Evolutionary conservation across 441 rosid genomes (phyloP), one percentile per base, ranked within the genome.

Genomic region (Codiaeum variegatum): DNA sequence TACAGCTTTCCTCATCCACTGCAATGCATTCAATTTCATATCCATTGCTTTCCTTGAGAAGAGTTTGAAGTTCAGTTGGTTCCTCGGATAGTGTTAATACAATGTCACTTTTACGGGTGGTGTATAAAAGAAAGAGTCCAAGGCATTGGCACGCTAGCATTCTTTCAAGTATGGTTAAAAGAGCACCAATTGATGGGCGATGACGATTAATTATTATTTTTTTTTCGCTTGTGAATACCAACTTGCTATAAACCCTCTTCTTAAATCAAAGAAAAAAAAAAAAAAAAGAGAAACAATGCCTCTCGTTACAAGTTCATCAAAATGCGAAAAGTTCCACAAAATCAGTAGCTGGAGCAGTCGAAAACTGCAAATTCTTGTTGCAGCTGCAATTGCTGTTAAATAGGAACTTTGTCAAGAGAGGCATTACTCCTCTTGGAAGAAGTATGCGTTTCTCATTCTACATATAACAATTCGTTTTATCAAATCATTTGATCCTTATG

Each of bases 91-190:
- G n/a, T n/a, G n/a, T n/a, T n/a, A n/a, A n/a, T n/a, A n/a, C n/a
- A n/a, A n/a, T n/a, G n/a, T n/a, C n/a, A n/a, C n/a, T n/a, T n/a
- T n/a, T n/a, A n/a, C n/a, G n/a, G n/a, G n/a, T n/a, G n/a, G n/a
- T n/a, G n/a, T n/a, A n/a, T n/a, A n/a, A 1, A 73, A 78, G 61
- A 76, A 76, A 3, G 78, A n/a, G 78, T 85, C 80, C 88, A 85
- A 2, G 82, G 73, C 16, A 80, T 38, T 0, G 79, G 72, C 54
- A 73, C 71, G 0, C 15, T n/a, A 0, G 83, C 82, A 52, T 82
- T 79, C 78, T 79, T 77, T 32, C 81, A 79, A 2, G 82, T 67
- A 15, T 83, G 84, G 80, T 71, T 3, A 83, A 15, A 62, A 83
- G 80, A 3, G 71, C 82, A 0, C 77, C 81, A 0, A 83, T 66